Conservation (phyloP, 1,284 basidiomycete species). For the Pseudozyma thailandica region DNA sequence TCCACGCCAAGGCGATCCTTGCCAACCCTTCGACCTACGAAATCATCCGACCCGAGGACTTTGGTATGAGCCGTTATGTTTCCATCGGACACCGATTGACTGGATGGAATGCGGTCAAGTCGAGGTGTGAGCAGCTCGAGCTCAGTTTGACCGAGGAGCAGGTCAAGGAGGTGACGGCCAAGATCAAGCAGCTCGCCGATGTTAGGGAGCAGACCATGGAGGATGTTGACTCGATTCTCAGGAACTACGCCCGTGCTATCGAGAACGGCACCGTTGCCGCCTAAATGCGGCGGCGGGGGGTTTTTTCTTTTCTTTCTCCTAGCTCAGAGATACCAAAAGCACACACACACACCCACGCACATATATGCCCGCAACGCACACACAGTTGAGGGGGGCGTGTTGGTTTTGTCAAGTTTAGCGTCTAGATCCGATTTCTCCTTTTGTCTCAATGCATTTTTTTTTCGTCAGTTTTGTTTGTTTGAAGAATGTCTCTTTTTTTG, state of each 20-base stretch:
- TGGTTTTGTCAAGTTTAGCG: too few species aligned
- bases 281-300: conserved; percentile 5
- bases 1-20: conserved; percentile 99
- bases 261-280: conserved; percentile 39
- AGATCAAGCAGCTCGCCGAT: conserved; percentile 99
- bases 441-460: background rate
- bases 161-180: conserved; percentile 93
- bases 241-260: conserved; percentile 72
- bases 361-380: too few species aligned
- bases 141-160: conserved; percentile 85
- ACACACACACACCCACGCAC: too few species aligned
- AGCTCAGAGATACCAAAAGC: too few species aligned
- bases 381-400: too few species aligned
- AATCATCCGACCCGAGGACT: conserved; percentile 77
- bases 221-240: conserved; percentile 95
- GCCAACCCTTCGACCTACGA: conserved; percentile 97
- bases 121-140: conserved; percentile 95
- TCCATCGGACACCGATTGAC: conserved; percentile 97
- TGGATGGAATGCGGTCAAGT: conserved; percentile 99
- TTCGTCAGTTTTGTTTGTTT: too few species aligned
- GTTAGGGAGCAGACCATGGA: conserved; percentile 99
- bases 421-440: too few species aligned
- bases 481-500: too few species aligned
- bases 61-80: conserved; percentile 96
- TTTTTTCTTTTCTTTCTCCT: too few species aligned